phyloP scores from a whole-genome alignment of 2,329 filamentous ascomycete genomes.

The Decorospora gaudefroyi region DNA sequence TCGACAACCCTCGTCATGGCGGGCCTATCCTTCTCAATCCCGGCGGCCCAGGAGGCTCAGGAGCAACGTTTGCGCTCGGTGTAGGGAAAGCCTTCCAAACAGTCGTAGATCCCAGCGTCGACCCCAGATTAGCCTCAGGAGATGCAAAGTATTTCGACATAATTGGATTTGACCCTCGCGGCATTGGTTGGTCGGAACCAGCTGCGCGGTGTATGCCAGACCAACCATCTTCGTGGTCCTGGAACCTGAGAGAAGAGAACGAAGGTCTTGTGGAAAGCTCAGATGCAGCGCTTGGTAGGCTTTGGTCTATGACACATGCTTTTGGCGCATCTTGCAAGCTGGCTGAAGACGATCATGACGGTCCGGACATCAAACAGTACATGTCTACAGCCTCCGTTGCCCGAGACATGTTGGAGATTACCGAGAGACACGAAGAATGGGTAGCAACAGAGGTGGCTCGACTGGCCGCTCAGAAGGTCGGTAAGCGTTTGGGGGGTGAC shows the following conservation, averaged over 20 bases:
- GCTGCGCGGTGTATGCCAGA: conserved; percentile 44
- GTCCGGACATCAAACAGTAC: conserved; percentile 49
- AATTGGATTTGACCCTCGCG: conserved; percentile 53
- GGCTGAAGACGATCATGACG: conserved; percentile 30
- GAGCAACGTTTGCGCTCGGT: conserved; percentile 38
- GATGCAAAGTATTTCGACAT: conserved; percentile 50
- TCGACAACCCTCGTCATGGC: conserved; percentile 47
- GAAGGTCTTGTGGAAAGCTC: conserved; percentile 50
- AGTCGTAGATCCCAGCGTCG: conserved; percentile 34
- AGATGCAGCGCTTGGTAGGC: conserved; percentile 49
- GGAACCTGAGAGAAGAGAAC: conserved; percentile 44
- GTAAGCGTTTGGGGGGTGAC: neutral
- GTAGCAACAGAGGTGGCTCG: conserved; percentile 18
- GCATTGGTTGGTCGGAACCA: conserved; percentile 47
- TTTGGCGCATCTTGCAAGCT: conserved; percentile 39
- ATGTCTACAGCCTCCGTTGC: conserved; percentile 55
- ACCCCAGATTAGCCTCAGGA: conserved; percentile 11
- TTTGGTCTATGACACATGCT: conserved; percentile 51
- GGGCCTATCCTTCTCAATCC: conserved; percentile 52
- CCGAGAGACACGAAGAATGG: conserved; percentile 51
- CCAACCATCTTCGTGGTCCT: conserved; percentile 39
- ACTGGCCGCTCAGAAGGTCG: conserved; percentile 1
- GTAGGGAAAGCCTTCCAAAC: conserved; percentile 32
- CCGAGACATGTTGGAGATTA: conserved; percentile 56
- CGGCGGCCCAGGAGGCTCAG: conserved; percentile 52